Evolutionary conservation across 345 rosid genomes (phyloP), one percentile per base, ranked within the genome.

Genomic region (Boechera divaricarpa): DNA sequence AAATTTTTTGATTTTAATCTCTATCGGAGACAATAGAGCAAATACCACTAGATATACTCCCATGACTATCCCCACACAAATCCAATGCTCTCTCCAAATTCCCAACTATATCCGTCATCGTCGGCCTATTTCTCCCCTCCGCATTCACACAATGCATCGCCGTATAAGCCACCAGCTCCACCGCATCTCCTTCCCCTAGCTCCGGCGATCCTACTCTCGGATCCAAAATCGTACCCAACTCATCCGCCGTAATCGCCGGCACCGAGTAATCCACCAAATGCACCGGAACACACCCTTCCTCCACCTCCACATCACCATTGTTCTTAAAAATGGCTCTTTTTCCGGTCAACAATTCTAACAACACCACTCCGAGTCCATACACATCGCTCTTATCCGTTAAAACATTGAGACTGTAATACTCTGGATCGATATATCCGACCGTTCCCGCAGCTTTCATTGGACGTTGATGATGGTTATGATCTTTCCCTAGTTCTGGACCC

Each of bases 341-440:
- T 2, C 97, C 98, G 1, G 97, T 94, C 52, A 94, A 49, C 47
- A 94, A 79, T 32, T 94, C 98, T 24, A 94, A 59, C 70, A 91
- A 67, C 41, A 94, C 98, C 7, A 94, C 96, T 0, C 98, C 98
- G 1, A 94, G 77, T 1, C 98, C 97, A 8, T 94, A 94, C 31
- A 94, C 97, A 45, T 94, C 98, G 33, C 96, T 91, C 84, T 94
- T 91, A 0, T 88, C 85, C 0, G 98, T 94, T 42, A 91, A 70
- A 9, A 91, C 94, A 35, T 90, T 89, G 5, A 89, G 77, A n/a
- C 96, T 90, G n/a, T 90, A 90, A 76, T 91, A 94, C 70, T 94
- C 97, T 0, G 98, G 98, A 80, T 90, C 98, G 10, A 94, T 90
- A 83, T 91, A 94, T 7, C 97, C 97, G 3, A 94, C 88, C 3